phyloP scores from a whole-genome alignment of 306 rosid genomes.

The Oxytropis ochrocephala region DNA sequence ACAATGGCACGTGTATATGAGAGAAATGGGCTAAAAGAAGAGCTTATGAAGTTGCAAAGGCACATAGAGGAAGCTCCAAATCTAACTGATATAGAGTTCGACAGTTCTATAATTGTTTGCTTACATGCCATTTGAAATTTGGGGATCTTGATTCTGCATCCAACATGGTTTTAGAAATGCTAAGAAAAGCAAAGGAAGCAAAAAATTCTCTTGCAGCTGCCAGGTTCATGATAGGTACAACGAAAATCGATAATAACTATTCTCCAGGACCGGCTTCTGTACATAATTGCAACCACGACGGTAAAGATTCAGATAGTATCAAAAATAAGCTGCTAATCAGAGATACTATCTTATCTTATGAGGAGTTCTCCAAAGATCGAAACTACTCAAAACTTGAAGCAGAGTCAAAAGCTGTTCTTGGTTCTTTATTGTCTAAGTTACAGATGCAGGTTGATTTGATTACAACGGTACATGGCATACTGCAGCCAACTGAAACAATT shows the following conservation, averaged over 20 bases:
- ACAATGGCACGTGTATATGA: constrained; percentile 68
- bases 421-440: constrained; percentile 50
- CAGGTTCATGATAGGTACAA: constrained; percentile 28
- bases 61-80: constrained; percentile 62
- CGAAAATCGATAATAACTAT: constrained; percentile 26
- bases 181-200: constrained; percentile 65
- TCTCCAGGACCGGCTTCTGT: constrained; percentile 27
- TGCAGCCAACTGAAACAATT: constrained; percentile 72
- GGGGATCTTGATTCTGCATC: constrained; percentile 79
- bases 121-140: constrained; percentile 76
- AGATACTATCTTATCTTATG: constrained; percentile 31
- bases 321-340: constrained; percentile 11
- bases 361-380: constrained; percentile 46
- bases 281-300: constrained; percentile 9
- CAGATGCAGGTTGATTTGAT: constrained; percentile 56
- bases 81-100: constrained; percentile 56
- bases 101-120: constrained; percentile 71
- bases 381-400: constrained; percentile 51
- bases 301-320: constrained; percentile 17
- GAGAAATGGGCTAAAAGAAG: constrained; percentile 76
- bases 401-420: constrained; percentile 52
- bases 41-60: constrained; percentile 67
- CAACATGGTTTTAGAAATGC: constrained; percentile 77
- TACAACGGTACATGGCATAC: constrained; percentile 58
- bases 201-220: constrained; percentile 57